Conservation (phyloP, 106 monocot genomes). For the Posidonia australis region DNA sequence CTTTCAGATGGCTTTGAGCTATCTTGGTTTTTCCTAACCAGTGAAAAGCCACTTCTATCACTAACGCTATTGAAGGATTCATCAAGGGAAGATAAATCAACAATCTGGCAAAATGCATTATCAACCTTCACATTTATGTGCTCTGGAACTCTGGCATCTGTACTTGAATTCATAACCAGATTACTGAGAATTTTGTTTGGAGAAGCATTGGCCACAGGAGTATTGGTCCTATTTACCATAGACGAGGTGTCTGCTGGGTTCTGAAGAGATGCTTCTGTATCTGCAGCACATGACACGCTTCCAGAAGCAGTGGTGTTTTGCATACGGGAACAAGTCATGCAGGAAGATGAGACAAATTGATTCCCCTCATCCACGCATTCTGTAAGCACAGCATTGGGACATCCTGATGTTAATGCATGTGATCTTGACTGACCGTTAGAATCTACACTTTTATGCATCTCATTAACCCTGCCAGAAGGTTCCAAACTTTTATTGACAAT, state of each 20-base stretch:
- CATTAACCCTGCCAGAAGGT: conserved; percentile 11
- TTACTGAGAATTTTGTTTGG: conserved; percentile 8
- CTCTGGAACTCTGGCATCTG: background rate
- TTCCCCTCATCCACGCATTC: conserved; percentile 16
- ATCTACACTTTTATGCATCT: background rate
- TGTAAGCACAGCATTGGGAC: conserved; percentile 13
- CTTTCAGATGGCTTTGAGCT: conserved; percentile 1
- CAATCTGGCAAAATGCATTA: conserved; percentile 6
- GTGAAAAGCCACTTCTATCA: conserved; percentile 7
- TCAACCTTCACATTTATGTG: conserved; percentile 8
- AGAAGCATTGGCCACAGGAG: conserved; percentile 10
- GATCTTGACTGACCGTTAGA: conserved; percentile 10
- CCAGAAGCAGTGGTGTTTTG: conserved; percentile 6
- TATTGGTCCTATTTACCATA: conserved; percentile 2
- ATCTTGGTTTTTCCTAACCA: conserved; percentile 5
- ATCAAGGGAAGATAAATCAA: conserved; percentile 6
- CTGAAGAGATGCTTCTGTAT: conserved; percentile 11
- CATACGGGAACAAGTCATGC: conserved; percentile 12
- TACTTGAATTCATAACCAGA: background rate
- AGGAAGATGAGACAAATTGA: conserved; percentile 25
- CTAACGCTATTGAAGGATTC: conserved; percentile 9
- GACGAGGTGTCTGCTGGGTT: conserved; percentile 9
- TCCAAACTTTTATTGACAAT: conserved; percentile 13
- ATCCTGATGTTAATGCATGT: conserved; percentile 19
- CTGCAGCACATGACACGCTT: conserved; percentile 9